Conservation (phyloP, 164 flowering plant species). For the Chimonanthus salicifolius region DNA sequence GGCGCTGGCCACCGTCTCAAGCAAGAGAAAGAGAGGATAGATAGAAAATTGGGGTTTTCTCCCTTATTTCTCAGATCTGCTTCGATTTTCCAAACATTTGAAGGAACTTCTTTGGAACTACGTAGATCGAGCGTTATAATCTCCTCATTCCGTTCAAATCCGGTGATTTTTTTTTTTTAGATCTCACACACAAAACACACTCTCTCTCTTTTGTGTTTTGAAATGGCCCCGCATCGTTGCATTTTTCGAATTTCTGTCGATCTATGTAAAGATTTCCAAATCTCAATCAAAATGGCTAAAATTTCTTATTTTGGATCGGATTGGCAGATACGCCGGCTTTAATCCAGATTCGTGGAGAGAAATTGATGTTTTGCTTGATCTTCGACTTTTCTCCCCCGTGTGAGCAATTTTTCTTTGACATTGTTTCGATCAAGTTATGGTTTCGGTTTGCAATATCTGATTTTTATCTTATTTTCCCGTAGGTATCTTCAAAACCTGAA, state of each 20-base stretch:
- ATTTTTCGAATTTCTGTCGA: neutral
- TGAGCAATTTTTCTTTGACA: slow-evolving; percentile 17
- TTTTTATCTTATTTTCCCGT: slow-evolving; percentile 2
- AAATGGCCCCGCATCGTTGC: neutral
- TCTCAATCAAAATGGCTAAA: slow-evolving; percentile 5
- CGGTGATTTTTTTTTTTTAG: neutral
- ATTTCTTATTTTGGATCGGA: neutral
- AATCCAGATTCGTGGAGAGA: slow-evolving; percentile 9
- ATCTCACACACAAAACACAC: too few species aligned
- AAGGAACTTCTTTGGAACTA: neutral
- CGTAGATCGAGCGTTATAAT: neutral
- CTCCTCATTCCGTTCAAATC: neutral
- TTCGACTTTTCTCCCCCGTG: slow-evolving; percentile 33
- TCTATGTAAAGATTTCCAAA: neutral
- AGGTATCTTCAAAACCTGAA: slow-evolving; percentile 40
- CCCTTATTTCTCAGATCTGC: slow-evolving; percentile 12
- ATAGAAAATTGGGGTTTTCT: slow-evolving; percentile 15
- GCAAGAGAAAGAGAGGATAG: neutral
- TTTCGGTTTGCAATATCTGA: neutral
- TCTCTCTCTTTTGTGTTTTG: neutral
- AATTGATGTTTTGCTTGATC: slow-evolving; percentile 40
- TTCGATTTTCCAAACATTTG: slow-evolving; percentile 3
- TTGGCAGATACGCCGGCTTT: neutral
- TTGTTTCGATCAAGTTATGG: neutral
- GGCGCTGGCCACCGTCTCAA: neutral